phyloP scores from a whole-genome alignment of 306 rosid species.

The Quercus variabilis region DNA sequence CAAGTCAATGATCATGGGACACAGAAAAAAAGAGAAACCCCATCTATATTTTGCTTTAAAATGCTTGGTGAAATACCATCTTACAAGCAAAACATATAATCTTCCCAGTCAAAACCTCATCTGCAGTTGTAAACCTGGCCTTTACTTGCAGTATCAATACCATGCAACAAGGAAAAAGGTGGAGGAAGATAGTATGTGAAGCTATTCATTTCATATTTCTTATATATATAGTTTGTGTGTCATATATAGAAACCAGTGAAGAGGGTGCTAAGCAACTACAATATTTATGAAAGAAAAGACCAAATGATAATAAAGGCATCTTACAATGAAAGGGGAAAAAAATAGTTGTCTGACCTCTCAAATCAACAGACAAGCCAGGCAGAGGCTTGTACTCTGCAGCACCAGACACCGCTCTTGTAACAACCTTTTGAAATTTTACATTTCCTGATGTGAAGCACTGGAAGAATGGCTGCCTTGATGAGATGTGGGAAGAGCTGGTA shows the following conservation, averaged over 20 bases:
- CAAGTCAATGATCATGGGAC: too few species aligned
- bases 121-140: not conserved
- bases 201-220: not conserved
- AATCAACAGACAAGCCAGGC: conserved; percentile 79
- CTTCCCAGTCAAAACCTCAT: too few species aligned
- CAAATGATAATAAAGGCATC: not conserved
- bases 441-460: conserved; percentile 32
- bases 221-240: too few species aligned
- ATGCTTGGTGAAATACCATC: too few species aligned
- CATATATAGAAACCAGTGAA: not conserved
- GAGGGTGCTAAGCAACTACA: not conserved
- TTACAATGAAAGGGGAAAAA: not conserved
- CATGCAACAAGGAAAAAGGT: not conserved
- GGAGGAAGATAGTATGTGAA: not conserved
- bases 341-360: conserved; percentile 51
- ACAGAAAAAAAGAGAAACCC: too few species aligned
- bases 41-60: too few species aligned
- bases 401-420: conserved; percentile 57
- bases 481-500: conserved; percentile 52
- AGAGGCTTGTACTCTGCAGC: conserved; percentile 44
- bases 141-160: not conserved
- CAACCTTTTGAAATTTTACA: conserved; percentile 36
- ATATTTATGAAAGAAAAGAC: not conserved
- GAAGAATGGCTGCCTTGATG: conserved; percentile 44
- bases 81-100: too few species aligned